phyloP scores from a whole-genome alignment of 768 basidiomycete genomes.

The Tylopilus rubrobrunneus region DNA sequence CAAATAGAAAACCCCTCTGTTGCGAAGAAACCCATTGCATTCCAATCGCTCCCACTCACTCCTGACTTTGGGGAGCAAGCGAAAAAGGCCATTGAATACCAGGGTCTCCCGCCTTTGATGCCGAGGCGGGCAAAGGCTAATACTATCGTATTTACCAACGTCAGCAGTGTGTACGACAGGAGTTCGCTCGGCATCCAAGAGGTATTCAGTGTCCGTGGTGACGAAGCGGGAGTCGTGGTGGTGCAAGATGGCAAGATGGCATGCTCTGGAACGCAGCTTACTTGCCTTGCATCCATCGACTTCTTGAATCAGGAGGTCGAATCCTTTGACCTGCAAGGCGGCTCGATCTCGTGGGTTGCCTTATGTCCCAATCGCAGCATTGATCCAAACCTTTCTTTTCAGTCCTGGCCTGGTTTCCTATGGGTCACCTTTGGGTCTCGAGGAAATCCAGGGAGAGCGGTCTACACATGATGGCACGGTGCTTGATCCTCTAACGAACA shows the following conservation, averaged over 20 bases:
- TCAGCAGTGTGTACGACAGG: slow-evolving; percentile 46
- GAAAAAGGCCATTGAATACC: slow-evolving; percentile 53
- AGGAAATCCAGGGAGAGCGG: slow-evolving; percentile 51
- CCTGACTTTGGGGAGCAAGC: slow-evolving; percentile 67
- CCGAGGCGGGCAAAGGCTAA: slow-evolving; percentile 36
- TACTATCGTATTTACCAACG: slow-evolving; percentile 61
- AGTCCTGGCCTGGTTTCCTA: slow-evolving; percentile 45
- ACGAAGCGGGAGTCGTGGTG: slow-evolving; percentile 40
- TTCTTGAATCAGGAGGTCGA: slow-evolving; percentile 26
- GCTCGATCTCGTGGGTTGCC: slow-evolving; percentile 47
- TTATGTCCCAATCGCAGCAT: slow-evolving; percentile 3
- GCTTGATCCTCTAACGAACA: slow-evolving; percentile 37
- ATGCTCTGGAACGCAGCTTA: slow-evolving; percentile 42
- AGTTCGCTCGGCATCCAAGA: slow-evolving; percentile 24
- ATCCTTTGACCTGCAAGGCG: slow-evolving; percentile 60
- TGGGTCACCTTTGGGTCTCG: slow-evolving; percentile 45
- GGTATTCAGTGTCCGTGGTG: slow-evolving; percentile 12
- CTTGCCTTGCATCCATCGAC: slow-evolving; percentile 19
- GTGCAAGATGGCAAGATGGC: slow-evolving; percentile 50
- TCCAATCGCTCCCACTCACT: slow-evolving; percentile 50
- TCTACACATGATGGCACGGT: slow-evolving; percentile 58
- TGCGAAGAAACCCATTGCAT: slow-evolving; percentile 47
- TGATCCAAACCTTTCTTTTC: slow-evolving; percentile 7
- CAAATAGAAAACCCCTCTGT: slow-evolving; percentile 52
- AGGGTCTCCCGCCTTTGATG: slow-evolving; percentile 67